Evolutionary conservation across 306 rosid species (phyloP).

Genomic region (Casuarina cunninghamiana): DNA sequence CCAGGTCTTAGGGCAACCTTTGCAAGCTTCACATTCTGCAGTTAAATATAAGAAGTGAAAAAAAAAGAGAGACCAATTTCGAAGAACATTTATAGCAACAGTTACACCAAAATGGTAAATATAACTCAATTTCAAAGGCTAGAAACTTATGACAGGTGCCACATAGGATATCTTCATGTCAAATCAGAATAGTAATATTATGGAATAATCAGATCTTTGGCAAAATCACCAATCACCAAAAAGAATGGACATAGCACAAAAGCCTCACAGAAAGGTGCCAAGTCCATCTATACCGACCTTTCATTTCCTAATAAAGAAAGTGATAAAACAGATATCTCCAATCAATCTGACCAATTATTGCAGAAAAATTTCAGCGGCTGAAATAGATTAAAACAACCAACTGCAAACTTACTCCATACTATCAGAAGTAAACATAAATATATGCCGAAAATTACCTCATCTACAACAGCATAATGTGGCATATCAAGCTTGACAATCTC

Average conservation of each 20-base stretch:
- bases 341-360: constrained; percentile 13
- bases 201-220: background rate
- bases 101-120: background rate
- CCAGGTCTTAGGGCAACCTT: constrained; percentile 88
- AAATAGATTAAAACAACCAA: constrained; percentile 10
- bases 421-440: background rate
- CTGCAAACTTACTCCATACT: constrained; percentile 1
- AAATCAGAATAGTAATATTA: background rate
- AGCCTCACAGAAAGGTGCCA: constrained; percentile 1
- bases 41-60: constrained; percentile 2
- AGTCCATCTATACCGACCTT: background rate
- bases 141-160: constrained; percentile 1
- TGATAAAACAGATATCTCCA: constrained; percentile 11
- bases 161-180: background rate
- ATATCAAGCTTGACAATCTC: constrained; percentile 81
- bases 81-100: background rate
- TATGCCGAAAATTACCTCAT: constrained; percentile 57
- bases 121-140: background rate
- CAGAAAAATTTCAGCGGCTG: background rate
- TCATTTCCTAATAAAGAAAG: constrained; percentile 4
- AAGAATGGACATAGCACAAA: background rate
- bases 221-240: constrained; percentile 7
- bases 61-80: background rate
- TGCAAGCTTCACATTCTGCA: constrained; percentile 88
- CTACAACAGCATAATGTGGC: constrained; percentile 88